Conservation (phyloP, 2,329 filamentous ascomycete genomes). For the Penicillium digitatum region DNA sequence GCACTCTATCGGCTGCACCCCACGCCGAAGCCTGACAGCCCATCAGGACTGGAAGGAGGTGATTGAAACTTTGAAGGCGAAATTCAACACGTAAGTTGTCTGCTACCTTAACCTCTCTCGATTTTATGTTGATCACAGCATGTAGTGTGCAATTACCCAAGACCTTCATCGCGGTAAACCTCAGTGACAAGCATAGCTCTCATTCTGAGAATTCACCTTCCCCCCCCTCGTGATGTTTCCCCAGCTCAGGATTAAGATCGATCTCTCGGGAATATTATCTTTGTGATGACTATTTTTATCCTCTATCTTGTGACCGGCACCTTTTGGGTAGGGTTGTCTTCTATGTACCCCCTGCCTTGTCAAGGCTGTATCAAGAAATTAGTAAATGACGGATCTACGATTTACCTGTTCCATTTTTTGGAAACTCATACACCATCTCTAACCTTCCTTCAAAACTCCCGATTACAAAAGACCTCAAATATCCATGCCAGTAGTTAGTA, state of each 20-base stretch:
- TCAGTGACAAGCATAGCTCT: conserved; percentile 48
- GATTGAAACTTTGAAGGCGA: conserved; percentile 89
- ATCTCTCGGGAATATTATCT: neutral
- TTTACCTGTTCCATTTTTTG: neutral
- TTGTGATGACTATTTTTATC: neutral
- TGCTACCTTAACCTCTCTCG: conserved; percentile 10
- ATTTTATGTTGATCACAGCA: neutral
- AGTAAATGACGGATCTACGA: neutral
- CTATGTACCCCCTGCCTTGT: neutral
- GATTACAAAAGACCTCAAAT: neutral
- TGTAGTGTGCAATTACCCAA: conserved; percentile 50
- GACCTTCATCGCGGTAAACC: conserved; percentile 50
- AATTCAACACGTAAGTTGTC: conserved; percentile 79
- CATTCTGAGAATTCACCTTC: conserved; percentile 8
- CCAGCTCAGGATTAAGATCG: neutral
- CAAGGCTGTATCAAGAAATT: neutral
- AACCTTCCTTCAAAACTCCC: neutral
- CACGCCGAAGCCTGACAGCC: conserved; percentile 80
- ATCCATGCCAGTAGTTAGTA: neutral
- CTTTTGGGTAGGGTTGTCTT: neutral
- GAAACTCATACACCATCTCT: neutral
- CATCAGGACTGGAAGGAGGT: conserved; percentile 96
- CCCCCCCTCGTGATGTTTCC: neutral
- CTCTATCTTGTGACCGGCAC: neutral
- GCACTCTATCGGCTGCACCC: conserved; percentile 92